Evolutionary conservation across 208 protist genomes (phyloP), one percentile per base, ranked within the genome.

Genomic region (Leishmania martiniquensis): DNA sequence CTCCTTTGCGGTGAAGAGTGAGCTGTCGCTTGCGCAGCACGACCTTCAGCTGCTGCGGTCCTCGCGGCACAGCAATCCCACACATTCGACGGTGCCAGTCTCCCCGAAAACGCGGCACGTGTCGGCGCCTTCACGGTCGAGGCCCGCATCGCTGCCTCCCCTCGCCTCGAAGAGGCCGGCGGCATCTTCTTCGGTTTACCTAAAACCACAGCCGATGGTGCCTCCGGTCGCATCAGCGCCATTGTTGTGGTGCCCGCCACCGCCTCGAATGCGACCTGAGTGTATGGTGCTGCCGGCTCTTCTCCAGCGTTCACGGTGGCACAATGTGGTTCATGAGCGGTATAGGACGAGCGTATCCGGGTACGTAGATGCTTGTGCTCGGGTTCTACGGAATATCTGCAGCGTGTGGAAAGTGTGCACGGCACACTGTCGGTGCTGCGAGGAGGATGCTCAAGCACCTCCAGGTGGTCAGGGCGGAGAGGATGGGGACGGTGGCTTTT

Each of bases 1-100:
- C 22, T 86, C 82, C 25, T 86, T 86, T 29, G 82, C 82, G 45
- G 3, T 76, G 29, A 77, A 86, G 65, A 75, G 70, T 34, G 82
- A 86, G 42, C 74, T 86, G 37, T 29, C 25, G 22, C 45, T 62
- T 29, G 77, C 79, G 7, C 67, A 76, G 52, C 63, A 69, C 1
- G 82, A 86, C 55, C 29, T 77, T 39, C 6, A 67, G 4, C 62
- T 77, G 66, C 44, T 51, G 32, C 54, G 67, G 20, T 20, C 51
- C 22, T 4, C 1, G 0, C 20, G 44, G 3, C 34, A 45, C 17
- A 15, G 34, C 25, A 15, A 32, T 32, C 20, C 9, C 4, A 1
- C 15, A 3, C 17, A 7, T 0, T 15, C 39, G 42, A 49, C n/a
- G 17, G 4, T 2, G 1, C 20, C 17, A 45, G 22, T 1, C 15